Base-by-base conservation (phyloP, 257 asterid species). In the Capsicum chinense region DNA sequence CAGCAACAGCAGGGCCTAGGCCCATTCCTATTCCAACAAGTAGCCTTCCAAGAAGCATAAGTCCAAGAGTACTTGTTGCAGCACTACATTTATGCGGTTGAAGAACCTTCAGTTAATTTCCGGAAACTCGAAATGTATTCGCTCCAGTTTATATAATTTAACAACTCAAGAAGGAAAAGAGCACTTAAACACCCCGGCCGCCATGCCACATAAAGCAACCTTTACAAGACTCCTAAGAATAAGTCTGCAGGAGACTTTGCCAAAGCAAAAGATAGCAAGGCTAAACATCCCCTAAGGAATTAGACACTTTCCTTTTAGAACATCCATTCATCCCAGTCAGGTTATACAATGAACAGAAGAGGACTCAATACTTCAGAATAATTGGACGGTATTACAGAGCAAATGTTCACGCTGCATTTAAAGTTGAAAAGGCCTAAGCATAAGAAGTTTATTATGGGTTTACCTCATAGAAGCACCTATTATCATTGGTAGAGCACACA, bases 1-100 rank as follows among this genome's bases (percentile, higher is more conserved):
- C 95, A 26, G 98, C 98, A 83, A 95, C 97, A 56, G 99, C 93
- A 83, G 99, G 99, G 69, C 99, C 97, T 87, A 95, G 89, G 83
- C 99, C 99, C 97, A 95, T 94, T 83, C 99, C 99, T 44, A 88
- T 86, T 84, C 99, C 99, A 59, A 94, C 97, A 66, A 94, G 83
- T 69, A 95, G 90, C 89, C 99, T 92, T 68, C 99, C 99, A 63
- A 94, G 90, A 88, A 95, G 99, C 99, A 95, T 95, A 83, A 93
- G 95, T 68, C 88, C 92, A 71, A 95, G 94, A 86, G 95, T 84
- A 87, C 86, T 92, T 79, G 99, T 80, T 62, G 94, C 62, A 59
- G 85, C 85, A 82, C 85, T 82, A 73, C 85, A 82, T 58, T 67
- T 82, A 21, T 26, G 71, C 15, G 54, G 78, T 82, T 35, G 79